phyloP scores from a whole-genome alignment of 148 eudicot genomes.

The Drosera capensis region DNA sequence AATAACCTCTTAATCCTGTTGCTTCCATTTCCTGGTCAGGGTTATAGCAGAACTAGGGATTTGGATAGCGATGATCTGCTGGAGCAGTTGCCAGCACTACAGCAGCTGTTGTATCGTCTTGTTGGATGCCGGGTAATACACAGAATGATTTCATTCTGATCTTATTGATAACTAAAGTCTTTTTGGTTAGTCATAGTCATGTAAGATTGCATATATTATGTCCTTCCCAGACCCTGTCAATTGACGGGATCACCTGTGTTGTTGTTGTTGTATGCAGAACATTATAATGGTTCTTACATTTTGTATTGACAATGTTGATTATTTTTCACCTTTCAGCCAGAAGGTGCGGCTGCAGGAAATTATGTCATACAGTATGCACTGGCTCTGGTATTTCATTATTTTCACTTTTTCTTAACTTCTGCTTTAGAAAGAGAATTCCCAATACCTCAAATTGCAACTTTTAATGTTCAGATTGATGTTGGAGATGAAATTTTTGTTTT shows the following conservation, averaged over 20 bases:
- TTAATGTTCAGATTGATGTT: too few species aligned
- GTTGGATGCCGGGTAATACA: slow-evolving; percentile 84
- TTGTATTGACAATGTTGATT: too few species aligned
- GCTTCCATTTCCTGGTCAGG: slow-evolving; percentile 22
- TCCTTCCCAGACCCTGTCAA: too few species aligned
- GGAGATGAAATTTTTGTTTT: too few species aligned
- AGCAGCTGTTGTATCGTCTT: slow-evolving; percentile 78
- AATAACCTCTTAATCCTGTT: background rate
- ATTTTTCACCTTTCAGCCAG: slow-evolving; percentile 59
- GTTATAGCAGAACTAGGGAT: slow-evolving; percentile 85
- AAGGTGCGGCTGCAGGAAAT: slow-evolving; percentile 85
- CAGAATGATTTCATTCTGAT: background rate
- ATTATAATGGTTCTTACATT: too few species aligned
- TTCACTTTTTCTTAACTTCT: background rate
- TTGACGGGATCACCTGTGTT: too few species aligned
- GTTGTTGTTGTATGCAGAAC: too few species aligned
- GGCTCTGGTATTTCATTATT: slow-evolving; percentile 53
- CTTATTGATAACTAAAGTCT: background rate
- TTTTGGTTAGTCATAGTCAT: too few species aligned
- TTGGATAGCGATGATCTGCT: slow-evolving; percentile 67
- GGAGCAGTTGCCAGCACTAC: slow-evolving; percentile 93
- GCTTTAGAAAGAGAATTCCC: too few species aligned
- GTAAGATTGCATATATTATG: too few species aligned
- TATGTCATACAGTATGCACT: slow-evolving; percentile 95
- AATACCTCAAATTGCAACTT: too few species aligned